Evolutionary conservation across 805 yeast species (phyloP).

Genomic region (Cyberlindnera euphorbiae): DNA sequence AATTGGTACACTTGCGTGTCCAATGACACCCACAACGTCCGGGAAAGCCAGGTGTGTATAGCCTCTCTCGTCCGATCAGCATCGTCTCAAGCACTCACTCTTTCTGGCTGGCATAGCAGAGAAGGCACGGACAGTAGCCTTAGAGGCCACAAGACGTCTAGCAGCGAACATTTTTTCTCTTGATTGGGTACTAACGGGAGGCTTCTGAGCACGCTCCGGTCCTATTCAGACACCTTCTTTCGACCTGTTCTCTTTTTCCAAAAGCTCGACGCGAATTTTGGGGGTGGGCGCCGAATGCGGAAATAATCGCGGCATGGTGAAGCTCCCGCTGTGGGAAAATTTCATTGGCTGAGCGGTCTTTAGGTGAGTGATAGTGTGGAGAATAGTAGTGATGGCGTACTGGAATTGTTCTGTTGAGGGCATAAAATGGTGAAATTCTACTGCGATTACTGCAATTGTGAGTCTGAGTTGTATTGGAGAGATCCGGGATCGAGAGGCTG

Average conservation of each 20-base stretch:
- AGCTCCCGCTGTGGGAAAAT: constrained; percentile 2
- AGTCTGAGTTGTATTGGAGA: too few relatives aligned
- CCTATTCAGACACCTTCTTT: not conserved
- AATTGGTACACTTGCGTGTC: too few relatives aligned
- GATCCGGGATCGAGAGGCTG: too few relatives aligned
- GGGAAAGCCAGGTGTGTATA: too few relatives aligned
- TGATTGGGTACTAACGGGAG: too few relatives aligned
- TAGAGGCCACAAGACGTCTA: constrained; percentile 21
- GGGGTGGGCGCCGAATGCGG: not conserved
- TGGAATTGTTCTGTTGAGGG: too few relatives aligned
- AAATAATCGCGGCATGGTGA: not conserved
- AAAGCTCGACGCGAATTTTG: too few relatives aligned
- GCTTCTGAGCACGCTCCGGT: too few relatives aligned
- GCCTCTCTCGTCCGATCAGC: too few relatives aligned
- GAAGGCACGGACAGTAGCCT: constrained; percentile 31
- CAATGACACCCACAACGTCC: too few relatives aligned
- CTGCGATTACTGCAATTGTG: constrained; percentile 77
- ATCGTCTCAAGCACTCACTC: too few relatives aligned
- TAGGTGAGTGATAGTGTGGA: constrained; percentile 1
- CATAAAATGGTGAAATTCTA: constrained; percentile 59
- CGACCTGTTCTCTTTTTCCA: constrained; percentile 1
- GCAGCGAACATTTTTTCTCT: constrained; percentile 23
- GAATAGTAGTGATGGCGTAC: too few relatives aligned
- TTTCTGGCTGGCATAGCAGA: constrained; percentile 31
- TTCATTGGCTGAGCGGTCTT: constrained; percentile 8